A percentile compares a stretch with the other conserved stretches of the same genome.
Evolutionary conservation across 257 asterid genomes (phyloP).

Genomic region (Fraxinus cuspidata): DNA sequence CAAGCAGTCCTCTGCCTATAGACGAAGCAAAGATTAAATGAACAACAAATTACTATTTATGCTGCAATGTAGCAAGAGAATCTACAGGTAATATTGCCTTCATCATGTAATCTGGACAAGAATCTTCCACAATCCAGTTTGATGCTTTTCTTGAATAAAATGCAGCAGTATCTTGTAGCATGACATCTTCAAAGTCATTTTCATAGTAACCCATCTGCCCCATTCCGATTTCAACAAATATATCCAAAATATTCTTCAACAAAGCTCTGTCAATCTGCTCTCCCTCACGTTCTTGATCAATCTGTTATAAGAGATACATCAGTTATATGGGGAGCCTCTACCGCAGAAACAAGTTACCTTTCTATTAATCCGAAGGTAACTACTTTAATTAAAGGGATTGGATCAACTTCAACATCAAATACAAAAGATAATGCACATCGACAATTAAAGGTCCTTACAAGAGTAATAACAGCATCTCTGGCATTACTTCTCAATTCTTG

Average conservation of each 20-base stretch:
- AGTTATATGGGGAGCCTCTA: background rate
- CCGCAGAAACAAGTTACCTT: too few species aligned
- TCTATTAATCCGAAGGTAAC: too few species aligned
- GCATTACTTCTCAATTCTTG: conserved; percentile 42
- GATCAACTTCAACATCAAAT: background rate
- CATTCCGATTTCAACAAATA: conserved; percentile 52
- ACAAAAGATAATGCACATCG: background rate
- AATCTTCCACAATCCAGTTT: conserved; percentile 55
- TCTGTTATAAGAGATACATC: conserved; percentile 30
- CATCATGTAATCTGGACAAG: conserved; percentile 66
- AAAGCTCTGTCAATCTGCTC: conserved; percentile 48
- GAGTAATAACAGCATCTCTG: conserved; percentile 47
- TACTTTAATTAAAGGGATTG: too few species aligned
- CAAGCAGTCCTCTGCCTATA: conserved; percentile 61
- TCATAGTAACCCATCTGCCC: conserved; percentile 39
- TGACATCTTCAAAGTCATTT: conserved; percentile 45
- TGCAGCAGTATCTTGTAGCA: conserved; percentile 47
- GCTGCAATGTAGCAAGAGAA: conserved; percentile 2
- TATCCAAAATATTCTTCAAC: conserved; percentile 47
- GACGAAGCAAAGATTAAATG: conserved; percentile 8
- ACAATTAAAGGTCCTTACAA: conserved; percentile 32
- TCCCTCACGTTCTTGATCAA: conserved; percentile 50
- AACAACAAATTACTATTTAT: background rate
- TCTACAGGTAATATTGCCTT: conserved; percentile 35
- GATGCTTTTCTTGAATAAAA: conserved; percentile 67